Conservation (phyloP, 2,329 filamentous ascomycete species). For the Trichophyton equinum region DNA sequence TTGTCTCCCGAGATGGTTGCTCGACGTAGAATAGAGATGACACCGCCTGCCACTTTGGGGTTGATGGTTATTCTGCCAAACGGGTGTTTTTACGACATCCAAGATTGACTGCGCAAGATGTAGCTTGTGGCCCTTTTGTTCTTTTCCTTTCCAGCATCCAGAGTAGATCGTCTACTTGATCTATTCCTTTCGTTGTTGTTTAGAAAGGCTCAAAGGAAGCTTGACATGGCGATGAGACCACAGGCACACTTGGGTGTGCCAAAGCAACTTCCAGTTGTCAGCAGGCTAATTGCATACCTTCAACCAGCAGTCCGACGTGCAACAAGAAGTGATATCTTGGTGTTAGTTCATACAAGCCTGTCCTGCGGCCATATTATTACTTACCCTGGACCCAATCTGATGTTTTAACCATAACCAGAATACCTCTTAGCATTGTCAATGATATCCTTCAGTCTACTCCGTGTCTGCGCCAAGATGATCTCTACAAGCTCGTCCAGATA, state of each 20-base stretch:
- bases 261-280: neutral
- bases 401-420: slow-evolving; percentile 1
- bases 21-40: neutral
- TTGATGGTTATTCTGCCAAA: neutral
- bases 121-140: too few relatives aligned
- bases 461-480: neutral
- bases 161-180: neutral
- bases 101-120: neutral
- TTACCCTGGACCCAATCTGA: neutral
- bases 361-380: neutral
- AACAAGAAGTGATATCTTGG: slow-evolving; percentile 5
- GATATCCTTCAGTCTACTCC: slow-evolving; percentile 5
- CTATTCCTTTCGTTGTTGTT: neutral
- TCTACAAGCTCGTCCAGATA: slow-evolving; percentile 5
- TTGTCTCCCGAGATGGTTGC: neutral
- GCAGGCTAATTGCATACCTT: slow-evolving; percentile 7
- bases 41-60: neutral
- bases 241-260: too few relatives aligned
- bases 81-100: neutral
- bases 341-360: slow-evolving; percentile 6
- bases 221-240: neutral
- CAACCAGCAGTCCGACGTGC: neutral
- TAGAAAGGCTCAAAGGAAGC: neutral
- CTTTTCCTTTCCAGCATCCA: neutral
- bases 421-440: slow-evolving; percentile 7